These are phyloP conservation scores for Coemansia sp. DNA, from an alignment of 192 early-diverging fungal genomes.

Conservation along the genomic window DNA sequence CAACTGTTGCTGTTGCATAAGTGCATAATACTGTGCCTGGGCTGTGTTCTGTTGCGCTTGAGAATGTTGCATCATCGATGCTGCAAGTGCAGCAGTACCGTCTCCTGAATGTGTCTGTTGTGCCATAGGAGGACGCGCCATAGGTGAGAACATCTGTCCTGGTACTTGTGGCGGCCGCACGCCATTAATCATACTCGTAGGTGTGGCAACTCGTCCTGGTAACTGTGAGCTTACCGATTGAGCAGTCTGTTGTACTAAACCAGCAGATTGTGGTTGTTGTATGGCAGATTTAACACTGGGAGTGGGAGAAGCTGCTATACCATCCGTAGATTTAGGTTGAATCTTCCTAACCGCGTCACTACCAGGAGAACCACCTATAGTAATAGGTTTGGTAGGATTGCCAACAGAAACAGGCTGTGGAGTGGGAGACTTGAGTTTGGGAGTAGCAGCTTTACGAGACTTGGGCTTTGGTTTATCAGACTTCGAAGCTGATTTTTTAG, in stretches of 20 bases:
- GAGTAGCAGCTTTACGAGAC: slow-evolving; percentile 33
- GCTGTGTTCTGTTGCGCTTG: no score
- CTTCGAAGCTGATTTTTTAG: slow-evolving; percentile 7
- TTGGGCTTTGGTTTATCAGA: slow-evolving; percentile 19
- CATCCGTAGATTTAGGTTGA: slow-evolving; percentile 33
- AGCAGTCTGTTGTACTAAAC: no score
- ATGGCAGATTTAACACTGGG: slow-evolving; percentile 36
- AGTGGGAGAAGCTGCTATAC: slow-evolving; percentile 31
- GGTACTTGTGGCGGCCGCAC: not conserved
- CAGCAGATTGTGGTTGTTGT: not conserved
- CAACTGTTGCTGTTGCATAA: slow-evolving; percentile 16
- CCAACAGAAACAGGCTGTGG: slow-evolving; percentile 11
- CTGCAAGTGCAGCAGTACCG: slow-evolving; percentile 6
- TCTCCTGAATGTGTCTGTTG: not conserved
- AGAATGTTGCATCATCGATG: slow-evolving; percentile 1
- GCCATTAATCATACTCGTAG: slow-evolving; percentile 16
- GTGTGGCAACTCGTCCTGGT: slow-evolving; percentile 9
- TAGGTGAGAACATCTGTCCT: slow-evolving; percentile 14
- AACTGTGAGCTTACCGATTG: no score
- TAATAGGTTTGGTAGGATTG: not conserved
- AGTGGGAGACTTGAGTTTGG: slow-evolving; percentile 50
- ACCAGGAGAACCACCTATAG: slow-evolving; percentile 13
- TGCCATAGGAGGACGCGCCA: not conserved
- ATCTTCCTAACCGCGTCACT: slow-evolving; percentile 28
- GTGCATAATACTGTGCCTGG: no score